Evolutionary conservation across 2,329 filamentous ascomycete species (phyloP), one percentile per base, ranked within the genome.

Genomic region (Microsporum ferrugineum): DNA sequence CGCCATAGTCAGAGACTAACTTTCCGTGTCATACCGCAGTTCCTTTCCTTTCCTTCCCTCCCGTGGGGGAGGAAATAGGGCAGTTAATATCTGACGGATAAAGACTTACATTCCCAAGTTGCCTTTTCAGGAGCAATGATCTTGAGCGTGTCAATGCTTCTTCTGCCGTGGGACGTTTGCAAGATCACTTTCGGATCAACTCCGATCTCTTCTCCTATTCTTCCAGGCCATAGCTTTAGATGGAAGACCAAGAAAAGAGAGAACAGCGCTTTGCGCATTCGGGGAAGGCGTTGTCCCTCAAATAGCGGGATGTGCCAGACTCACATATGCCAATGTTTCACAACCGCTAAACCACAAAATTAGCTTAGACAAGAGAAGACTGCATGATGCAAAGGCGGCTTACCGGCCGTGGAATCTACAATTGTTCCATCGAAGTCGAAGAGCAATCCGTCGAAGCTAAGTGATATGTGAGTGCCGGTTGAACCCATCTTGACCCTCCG

Each of bases 111-210:
- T 65, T 96, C 90, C 90, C 88, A 92, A 68, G 87, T 96, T 47
- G 94, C 94, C 71, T 90, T 89, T 67, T 88, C 85, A 14, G 90
- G 88, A 64, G 89, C 86, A 62, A 96, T 83, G 33, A 91, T 78
- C 71, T 83, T 83, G 62, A 99, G 80, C 2, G 88, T 85, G 68
- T 99, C 94, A 69, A 97, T 96, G 66, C 86, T 90, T 62, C 94
- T 81, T 63, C 92, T 84, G 64, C 94, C 94, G 75, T 99, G 94
- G 3, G 91, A 96, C 7, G 90, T 95, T 68, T 89, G 82, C 31
- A 97, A 82, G 68, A 99, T 97, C 53, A 87, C 83, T 56, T 86
- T 80, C n/a, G 89, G 88, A 66, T 89, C 84, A 27, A 96, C 86
- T 29, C 89, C 89, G 68, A 97, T 87, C 71, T 96, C 89, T 7